A percentile compares a stretch with the other conserved stretches of the same genome.
phyloP scores from a whole-genome alignment of 2,329 filamentous ascomycete species.

The Periconia digitata region DNA sequence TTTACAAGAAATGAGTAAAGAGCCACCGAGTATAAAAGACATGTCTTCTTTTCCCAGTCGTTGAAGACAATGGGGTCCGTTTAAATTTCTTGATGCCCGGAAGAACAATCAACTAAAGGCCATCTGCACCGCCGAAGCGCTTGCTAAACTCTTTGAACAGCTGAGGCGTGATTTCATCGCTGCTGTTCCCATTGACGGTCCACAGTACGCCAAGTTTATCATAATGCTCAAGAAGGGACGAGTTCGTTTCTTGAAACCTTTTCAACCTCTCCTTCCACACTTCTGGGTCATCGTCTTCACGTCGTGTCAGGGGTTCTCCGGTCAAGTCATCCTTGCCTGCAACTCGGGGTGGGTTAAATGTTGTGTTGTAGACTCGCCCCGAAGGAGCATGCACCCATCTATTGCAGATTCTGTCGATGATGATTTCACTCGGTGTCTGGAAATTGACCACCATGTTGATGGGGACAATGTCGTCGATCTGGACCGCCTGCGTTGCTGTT shows the following conservation, averaged over 20 bases:
- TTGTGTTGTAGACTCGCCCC: constrained; percentile 91
- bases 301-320: constrained; percentile 79
- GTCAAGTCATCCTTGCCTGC: constrained; percentile 85
- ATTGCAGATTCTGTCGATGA: constrained; percentile 85
- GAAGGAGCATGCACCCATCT: constrained; percentile 93
- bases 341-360: constrained; percentile 83
- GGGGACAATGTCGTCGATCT: constrained; percentile 79
- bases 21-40: neutral
- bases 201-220: constrained; percentile 79
- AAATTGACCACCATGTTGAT: constrained; percentile 92
- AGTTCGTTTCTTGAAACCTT: constrained; percentile 85
- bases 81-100: neutral
- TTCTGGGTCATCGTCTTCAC: constrained; percentile 82
- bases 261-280: constrained; percentile 79
- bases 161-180: constrained; percentile 93
- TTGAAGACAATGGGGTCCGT: neutral
- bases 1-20: constrained; percentile 1
- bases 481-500: constrained; percentile 75
- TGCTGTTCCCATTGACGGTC: constrained; percentile 84
- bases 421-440: constrained; percentile 80
- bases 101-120: constrained; percentile 12
- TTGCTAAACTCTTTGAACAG: constrained; percentile 79
- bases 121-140: constrained; percentile 59
- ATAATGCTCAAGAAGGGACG: constrained; percentile 86
- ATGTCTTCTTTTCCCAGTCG: neutral